These are phyloP conservation scores for Candida freyschussii DNA, from an alignment of 1,139 yeast species.

Conservation along the genomic window DNA sequence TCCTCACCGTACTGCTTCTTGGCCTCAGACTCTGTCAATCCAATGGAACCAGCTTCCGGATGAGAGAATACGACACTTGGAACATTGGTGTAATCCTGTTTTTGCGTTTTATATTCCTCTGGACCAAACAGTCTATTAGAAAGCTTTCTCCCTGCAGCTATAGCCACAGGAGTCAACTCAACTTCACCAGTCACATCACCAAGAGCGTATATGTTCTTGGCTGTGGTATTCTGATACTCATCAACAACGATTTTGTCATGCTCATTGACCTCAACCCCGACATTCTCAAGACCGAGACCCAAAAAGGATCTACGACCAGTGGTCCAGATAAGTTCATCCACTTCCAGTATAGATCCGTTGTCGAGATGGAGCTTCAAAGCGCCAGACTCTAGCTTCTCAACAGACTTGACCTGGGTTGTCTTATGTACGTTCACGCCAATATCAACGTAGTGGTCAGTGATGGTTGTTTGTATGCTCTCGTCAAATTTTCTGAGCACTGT, in stretches of 20 bases:
- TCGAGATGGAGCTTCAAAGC: conserved; percentile 57
- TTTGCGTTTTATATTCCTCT: conserved; percentile 54
- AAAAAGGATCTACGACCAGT: conserved; percentile 80
- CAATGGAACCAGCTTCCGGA: conserved; percentile 96
- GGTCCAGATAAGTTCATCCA: conserved; percentile 87
- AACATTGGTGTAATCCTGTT: conserved; percentile 77
- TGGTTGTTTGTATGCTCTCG: conserved; percentile 66
- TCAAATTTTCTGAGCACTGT: conserved; percentile 87
- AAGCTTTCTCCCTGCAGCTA: conserved; percentile 94
- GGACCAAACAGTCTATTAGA: conserved; percentile 90
- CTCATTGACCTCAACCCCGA: conserved; percentile 61
- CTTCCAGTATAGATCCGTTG: conserved; percentile 53
- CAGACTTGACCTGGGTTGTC: conserved; percentile 49
- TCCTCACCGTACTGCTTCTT: conserved; percentile 72
- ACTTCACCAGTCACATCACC: conserved; percentile 93
- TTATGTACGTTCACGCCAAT: conserved; percentile 81
- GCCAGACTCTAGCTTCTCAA: conserved; percentile 56
- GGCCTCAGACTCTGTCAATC: conserved; percentile 77
- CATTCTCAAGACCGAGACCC: conserved; percentile 70
- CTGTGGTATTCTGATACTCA: conserved; percentile 79
- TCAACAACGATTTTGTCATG: conserved; percentile 65
- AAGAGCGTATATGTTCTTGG: conserved; percentile 69
- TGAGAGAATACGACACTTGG: conserved; percentile 95
- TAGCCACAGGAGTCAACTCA: conserved; percentile 96
- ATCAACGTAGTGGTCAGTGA: conserved; percentile 74